Conservation (phyloP, 331 rosid species). For the Malus hybrid region DNA sequence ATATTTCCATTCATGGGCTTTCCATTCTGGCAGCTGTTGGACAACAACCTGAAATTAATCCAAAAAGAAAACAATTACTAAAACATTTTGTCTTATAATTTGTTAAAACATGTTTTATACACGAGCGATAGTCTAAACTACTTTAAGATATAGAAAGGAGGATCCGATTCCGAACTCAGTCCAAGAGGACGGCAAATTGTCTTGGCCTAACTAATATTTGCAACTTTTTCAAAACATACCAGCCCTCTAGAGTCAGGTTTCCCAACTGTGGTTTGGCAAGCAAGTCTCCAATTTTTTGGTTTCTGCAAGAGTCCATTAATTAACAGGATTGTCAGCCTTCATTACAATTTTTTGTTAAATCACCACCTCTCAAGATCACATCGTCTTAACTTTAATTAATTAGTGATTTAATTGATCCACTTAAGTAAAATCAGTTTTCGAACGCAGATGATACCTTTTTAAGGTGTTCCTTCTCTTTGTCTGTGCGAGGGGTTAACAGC, state of each 20-base stretch:
- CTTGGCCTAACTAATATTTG: too few species aligned
- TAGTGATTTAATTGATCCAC: too few species aligned
- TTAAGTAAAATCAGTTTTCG: too few species aligned
- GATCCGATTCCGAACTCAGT: too few species aligned
- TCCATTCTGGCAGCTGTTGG: slow-evolving; percentile 91
- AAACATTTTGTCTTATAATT: not conserved
- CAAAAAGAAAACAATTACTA: not conserved
- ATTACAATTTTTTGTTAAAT: too few species aligned
- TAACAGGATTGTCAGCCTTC: not conserved
- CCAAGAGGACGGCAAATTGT: too few species aligned
- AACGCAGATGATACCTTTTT: slow-evolving; percentile 33
- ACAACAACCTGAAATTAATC: slow-evolving; percentile 50
- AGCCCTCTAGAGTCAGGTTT: slow-evolving; percentile 61
- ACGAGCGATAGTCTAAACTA: too few species aligned
- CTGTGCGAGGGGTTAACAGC: slow-evolving; percentile 69
- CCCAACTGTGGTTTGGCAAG: slow-evolving; percentile 87
- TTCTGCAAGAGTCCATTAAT: slow-evolving; percentile 34
- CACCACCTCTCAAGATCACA: too few species aligned
- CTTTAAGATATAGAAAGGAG: too few species aligned
- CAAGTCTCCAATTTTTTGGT: slow-evolving; percentile 93
- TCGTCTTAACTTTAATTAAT: too few species aligned
- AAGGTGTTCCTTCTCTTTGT: slow-evolving; percentile 67
- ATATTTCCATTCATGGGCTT: slow-evolving; percentile 79
- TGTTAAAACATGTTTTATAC: not conserved
- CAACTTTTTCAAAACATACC: slow-evolving; percentile 35